Evolutionary conservation across 148 eudicot genomes (phyloP), one percentile per base, ranked within the genome.

Genomic region (Fagopyrum tataricum): DNA sequence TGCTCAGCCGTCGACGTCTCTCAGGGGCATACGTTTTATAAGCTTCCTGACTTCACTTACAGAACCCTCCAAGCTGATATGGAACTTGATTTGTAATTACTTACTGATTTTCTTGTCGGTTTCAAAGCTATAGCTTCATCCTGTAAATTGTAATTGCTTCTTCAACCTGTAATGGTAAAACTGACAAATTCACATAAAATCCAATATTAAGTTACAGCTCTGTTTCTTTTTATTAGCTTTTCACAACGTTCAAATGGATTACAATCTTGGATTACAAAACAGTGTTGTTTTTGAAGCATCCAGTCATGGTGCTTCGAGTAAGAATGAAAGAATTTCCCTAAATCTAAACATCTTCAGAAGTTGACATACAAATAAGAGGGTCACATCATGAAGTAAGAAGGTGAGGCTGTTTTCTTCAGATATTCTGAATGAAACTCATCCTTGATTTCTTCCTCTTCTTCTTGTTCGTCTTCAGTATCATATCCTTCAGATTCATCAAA

Each of bases 1-100:
- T 67, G 71, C 44, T 67, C 71, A 5, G 71, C 11, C 1, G 44
- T 67, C 1, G 71, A 67, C 18, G 47, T 67, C 44, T 39, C 44
- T 0, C 44, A 67, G 47, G 46, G 18, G n/a, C 80, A 80, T 72
- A 70, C 68, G 74, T 44, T 83, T 73, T 79, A 78, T 73, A 83
- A 79, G 49, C 71, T 84, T 76, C 81, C 85, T 0, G 82, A 89
- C 14, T 89, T 85, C 70, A 79, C 76, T 78, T 89, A 91, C 73
- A 82, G 78, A 64, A 88, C 79, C 72, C 93, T 94, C 6, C 89
- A 67, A 39, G 44, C 44, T 40, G 47, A 67, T 67, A 5, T 67
- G 21, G 10, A 39, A 18, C 71, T 67, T 31, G 37, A 31, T 31
- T 5, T 67, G 47, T 43, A 39, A 67, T 18, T 40, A 39, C 9